A percentile compares a stretch with the other conserved stretches of the same genome.
These are phyloP conservation scores for Phytophthora pisi DNA, from an alignment of 352 stramenopile genomes.

Conservation along the genomic window DNA sequence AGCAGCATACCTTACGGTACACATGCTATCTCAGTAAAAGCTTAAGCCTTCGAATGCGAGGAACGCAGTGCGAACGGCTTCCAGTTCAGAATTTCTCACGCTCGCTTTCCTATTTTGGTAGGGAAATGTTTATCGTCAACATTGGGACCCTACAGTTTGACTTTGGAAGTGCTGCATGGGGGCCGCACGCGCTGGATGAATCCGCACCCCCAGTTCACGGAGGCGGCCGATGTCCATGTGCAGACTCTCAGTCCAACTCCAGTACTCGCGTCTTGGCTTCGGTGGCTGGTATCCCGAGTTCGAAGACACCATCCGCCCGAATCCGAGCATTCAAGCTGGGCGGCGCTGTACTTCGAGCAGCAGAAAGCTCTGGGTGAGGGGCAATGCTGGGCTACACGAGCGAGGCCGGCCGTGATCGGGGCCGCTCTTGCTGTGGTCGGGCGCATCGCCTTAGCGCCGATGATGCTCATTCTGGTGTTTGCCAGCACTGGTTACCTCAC, in stretches of 20 bases:
- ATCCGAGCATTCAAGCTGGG: neutral
- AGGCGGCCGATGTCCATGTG: neutral
- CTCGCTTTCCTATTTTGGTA: too few relatives aligned
- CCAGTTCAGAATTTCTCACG: too few relatives aligned
- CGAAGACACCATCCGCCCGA: neutral
- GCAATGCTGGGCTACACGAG: constrained; percentile 3
- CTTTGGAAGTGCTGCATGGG: too few relatives aligned
- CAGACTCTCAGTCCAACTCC: neutral
- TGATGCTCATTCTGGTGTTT: constrained; percentile 19
- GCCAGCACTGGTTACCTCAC: constrained; percentile 20
- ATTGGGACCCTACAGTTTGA: too few relatives aligned
- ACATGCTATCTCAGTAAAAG: too few relatives aligned
- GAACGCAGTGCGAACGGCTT: too few relatives aligned
- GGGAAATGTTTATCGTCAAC: too few relatives aligned
- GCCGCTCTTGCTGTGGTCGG: constrained; percentile 17
- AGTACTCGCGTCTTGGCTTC: neutral
- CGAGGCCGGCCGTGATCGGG: constrained; percentile 6
- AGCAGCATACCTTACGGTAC: too few relatives aligned
- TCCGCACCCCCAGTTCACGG: neutral
- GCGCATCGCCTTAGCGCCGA: constrained; percentile 22
- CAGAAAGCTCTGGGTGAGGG: constrained; percentile 8
- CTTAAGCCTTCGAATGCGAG: too few relatives aligned
- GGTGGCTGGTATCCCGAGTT: neutral
- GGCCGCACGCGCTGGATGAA: neutral
- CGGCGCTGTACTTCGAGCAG: constrained; percentile 7